Evolutionary conservation across 2,329 filamentous ascomycete species (phyloP), one percentile per base, ranked within the genome.

Genomic region (Lachnellula occidentalis): DNA sequence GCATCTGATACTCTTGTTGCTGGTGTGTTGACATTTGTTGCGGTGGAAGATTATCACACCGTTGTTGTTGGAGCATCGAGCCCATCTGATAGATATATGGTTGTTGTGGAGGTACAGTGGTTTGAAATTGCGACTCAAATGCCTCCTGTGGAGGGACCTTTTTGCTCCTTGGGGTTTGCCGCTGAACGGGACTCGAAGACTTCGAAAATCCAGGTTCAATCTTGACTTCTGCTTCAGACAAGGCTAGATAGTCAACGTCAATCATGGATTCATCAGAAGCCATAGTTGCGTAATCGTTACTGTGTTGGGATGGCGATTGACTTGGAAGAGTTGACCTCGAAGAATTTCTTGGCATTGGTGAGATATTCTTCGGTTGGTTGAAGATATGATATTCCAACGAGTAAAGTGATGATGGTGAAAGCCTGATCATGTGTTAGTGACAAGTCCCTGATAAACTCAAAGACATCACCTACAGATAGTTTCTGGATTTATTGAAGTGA

Each of bases 1-100:
- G 87, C 86, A 90, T 90, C 74, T 91, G 87, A 66, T 91, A 91
- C 69, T 92, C 87, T 27, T 12, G 27, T 12, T 1, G 12, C 12
- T 22, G 6, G 8, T 3, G 19, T 21, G 2, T 4, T 14, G n/a
- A n/a, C 34, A 12, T 5, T 11, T 15, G n/a, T 9, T 19, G 47
- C 15, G 0, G 15, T 41, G 19, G 17, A 17, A n/a, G 7, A 14
- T 15, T 12, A 27, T 8, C 9, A n/a, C 22, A 12, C 31, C 31
- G 19, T 17, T 37, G 15, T n/a, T 48, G 46, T 34, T 27, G 21
- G 9, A 2, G 8, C 4, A 31, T 11, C 9, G 27, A 31, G 4
- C 27, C 27, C 27, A 31, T 31, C 27, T 9, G 8, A 31, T 31
- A 31, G 8, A 11, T 1, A 11, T 31, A 31, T 11, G 27, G 27